A percentile compares a stretch with the other conserved stretches of the same genome.
phyloP scores from a whole-genome alignment of 306 rosid genomes.

The Elaeagnus macrophylla region DNA sequence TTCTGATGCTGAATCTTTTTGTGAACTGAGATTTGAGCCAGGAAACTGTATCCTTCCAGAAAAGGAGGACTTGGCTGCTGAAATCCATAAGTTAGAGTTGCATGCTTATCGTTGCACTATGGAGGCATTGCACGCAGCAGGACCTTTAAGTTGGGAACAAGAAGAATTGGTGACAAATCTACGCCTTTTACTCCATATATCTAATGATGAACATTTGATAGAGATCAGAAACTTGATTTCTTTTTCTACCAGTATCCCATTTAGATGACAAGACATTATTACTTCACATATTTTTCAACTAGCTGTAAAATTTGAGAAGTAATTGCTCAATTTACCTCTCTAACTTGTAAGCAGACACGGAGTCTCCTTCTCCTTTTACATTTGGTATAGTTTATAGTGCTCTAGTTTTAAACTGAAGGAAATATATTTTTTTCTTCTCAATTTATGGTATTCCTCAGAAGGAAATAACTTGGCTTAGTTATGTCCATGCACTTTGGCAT shows the following conservation, averaged over 20 bases:
- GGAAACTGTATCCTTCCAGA: slow-evolving; percentile 36
- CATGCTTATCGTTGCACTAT: slow-evolving; percentile 93
- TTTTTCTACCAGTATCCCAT: slow-evolving; percentile 47
- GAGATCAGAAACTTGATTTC: slow-evolving; percentile 84
- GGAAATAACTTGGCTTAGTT: slow-evolving; percentile 17
- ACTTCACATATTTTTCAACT: slow-evolving; percentile 20
- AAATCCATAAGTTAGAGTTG: slow-evolving; percentile 90
- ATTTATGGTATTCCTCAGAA: slow-evolving; percentile 17
- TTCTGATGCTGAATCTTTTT: slow-evolving; percentile 63
- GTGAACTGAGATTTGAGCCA: slow-evolving; percentile 36
- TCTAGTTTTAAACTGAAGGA: slow-evolving; percentile 34
- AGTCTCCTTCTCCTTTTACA: slow-evolving; percentile 26
- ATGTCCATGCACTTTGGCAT: slow-evolving; percentile 31
- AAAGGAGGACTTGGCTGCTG: slow-evolving; percentile 51
- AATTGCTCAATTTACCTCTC: slow-evolving; percentile 29
- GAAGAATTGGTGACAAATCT: slow-evolving; percentile 92
- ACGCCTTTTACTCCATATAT: slow-evolving; percentile 86
- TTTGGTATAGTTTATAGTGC: slow-evolving; percentile 29
- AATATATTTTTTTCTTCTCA: slow-evolving; percentile 17
- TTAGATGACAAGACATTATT: slow-evolving; percentile 53
- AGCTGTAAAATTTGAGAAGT: slow-evolving; percentile 35
- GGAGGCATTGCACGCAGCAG: slow-evolving; percentile 87
- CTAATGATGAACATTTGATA: slow-evolving; percentile 87
- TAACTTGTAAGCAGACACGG: slow-evolving; percentile 60
- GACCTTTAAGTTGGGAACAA: slow-evolving; percentile 97